phyloP scores from a whole-genome alignment of 2,329 filamentous ascomycete genomes.

The Atkinsonella hypoxylon region DNA sequence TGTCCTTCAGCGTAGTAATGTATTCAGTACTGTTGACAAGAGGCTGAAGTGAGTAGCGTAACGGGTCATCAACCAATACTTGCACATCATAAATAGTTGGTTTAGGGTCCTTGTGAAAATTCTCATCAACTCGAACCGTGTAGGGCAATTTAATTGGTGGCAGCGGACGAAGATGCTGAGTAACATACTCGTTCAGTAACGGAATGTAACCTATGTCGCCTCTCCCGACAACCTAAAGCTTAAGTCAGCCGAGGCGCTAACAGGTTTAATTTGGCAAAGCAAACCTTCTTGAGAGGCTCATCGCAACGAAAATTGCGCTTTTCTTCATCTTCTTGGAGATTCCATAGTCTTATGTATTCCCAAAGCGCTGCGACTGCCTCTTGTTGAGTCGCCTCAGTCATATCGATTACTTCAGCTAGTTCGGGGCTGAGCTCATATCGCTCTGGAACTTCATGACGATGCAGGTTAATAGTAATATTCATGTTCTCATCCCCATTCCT shows the following conservation, averaged over 20 bases:
- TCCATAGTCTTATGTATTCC: slow-evolving; percentile 84
- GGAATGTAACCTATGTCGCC: slow-evolving; percentile 77
- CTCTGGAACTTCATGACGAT: slow-evolving; percentile 75
- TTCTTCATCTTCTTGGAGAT: slow-evolving; percentile 87
- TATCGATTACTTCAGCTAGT: slow-evolving; percentile 75
- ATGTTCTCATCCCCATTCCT: slow-evolving; percentile 84
- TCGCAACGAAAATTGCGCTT: slow-evolving; percentile 89
- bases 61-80: slow-evolving; percentile 72
- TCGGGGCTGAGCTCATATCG: slow-evolving; percentile 68
- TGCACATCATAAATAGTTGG: slow-evolving; percentile 85
- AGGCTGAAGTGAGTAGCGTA: slow-evolving; percentile 53
- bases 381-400: slow-evolving; percentile 73
- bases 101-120: slow-evolving; percentile 61
- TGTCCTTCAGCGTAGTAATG: slow-evolving; percentile 61
- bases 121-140: slow-evolving; percentile 84
- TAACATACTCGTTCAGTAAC: slow-evolving; percentile 67
- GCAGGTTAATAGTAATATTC: slow-evolving; percentile 80
- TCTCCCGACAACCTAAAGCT: slow-evolving; percentile 53
- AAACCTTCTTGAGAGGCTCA: slow-evolving; percentile 63
- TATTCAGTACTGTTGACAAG: slow-evolving; percentile 60
- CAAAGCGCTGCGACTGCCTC: slow-evolving; percentile 86
- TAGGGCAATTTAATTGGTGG: slow-evolving; percentile 77
- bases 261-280: slow-evolving; percentile 12
- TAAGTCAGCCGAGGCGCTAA: slow-evolving; percentile 1
- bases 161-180: slow-evolving; percentile 65